Evolutionary conservation across 2,329 filamentous ascomycete species (phyloP), one percentile per base, ranked within the genome.

Genomic region (Coniochaeta sp.): DNA sequence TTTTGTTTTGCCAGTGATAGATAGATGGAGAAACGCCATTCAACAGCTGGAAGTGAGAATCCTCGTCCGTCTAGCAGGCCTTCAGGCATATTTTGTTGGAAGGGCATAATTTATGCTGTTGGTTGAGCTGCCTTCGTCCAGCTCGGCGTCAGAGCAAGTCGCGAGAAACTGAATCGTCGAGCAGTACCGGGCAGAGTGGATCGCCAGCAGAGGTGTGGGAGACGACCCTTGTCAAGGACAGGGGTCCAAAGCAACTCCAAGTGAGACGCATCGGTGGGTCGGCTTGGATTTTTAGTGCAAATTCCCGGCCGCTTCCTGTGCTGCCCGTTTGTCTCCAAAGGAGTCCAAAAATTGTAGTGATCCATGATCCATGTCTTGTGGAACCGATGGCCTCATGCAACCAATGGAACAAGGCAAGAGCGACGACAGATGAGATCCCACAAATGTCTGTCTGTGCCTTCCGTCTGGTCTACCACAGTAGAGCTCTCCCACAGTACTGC

Each of bases 181-280:
- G 34, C 42, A 28, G 42, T 22, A n/a, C 6, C 32, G 16, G 42
- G 4, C 7, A 26, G 3, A 24, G 26, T 52, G 47, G 47, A 52
- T 52, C 32, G 60, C 61, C 63, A 61, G 61, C 58, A n/a, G 34
- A 66, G 61, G 64, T 66, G 64, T 66, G 64, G 63, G 57, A 65
- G 60, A 60, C 42, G 12, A 58, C 61, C 64, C 64, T 59, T 60
- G 62, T 62, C 63, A 38, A n/a, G 28, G 61, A 63, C 63, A 62
- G 65, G 64, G 64, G 64, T 59, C 54, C 1, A 5, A 47, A 59
- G 59, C 63, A 59, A 63, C 62, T n/a, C 65, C 64, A 40, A 58
- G 59, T 62, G 61, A 62, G 60, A 59, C n/a, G 54, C 16, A 14
- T 16, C 30, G 36, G 47, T 52, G 47, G 47, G 47, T 16, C 47